Evolutionary conservation across 2,329 filamentous ascomycete genomes (phyloP).

Genomic region (Aspergillus chevalieri): DNA sequence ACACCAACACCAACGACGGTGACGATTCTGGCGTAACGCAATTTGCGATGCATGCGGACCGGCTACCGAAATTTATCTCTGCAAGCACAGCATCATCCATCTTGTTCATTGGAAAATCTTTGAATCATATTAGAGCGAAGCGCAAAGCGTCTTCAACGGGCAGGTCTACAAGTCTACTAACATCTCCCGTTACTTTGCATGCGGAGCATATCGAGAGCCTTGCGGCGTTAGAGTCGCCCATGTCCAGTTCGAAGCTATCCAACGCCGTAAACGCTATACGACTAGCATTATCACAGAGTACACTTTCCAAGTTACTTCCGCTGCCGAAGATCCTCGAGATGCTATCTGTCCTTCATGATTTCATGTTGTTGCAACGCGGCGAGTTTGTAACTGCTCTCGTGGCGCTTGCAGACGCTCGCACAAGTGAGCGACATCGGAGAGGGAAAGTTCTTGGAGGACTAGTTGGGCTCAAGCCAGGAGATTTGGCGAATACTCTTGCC

Average conservation of each 20-base stretch:
- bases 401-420: slow-evolving; percentile 73
- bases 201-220: slow-evolving; percentile 50
- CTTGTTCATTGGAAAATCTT: slow-evolving; percentile 80
- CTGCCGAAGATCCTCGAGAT: slow-evolving; percentile 69
- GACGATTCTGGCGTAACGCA: slow-evolving; percentile 43
- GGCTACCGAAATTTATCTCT: slow-evolving; percentile 76
- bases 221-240: slow-evolving; percentile 63
- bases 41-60: slow-evolving; percentile 52
- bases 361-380: slow-evolving; percentile 78
- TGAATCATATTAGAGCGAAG: slow-evolving; percentile 69
- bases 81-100: slow-evolving; percentile 70
- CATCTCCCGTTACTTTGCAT: slow-evolving; percentile 56
- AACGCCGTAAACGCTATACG: slow-evolving; percentile 70
- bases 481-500: slow-evolving; percentile 69
- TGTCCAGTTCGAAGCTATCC: slow-evolving; percentile 65
- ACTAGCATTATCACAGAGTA: slow-evolving; percentile 73
- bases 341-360: slow-evolving; percentile 71
- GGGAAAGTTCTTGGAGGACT: slow-evolving; percentile 49
- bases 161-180: slow-evolving; percentile 28
- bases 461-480: slow-evolving; percentile 71
- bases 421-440: slow-evolving; percentile 66
- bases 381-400: slow-evolving; percentile 88
- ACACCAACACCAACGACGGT: slow-evolving; percentile 29
- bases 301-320: slow-evolving; percentile 75
- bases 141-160: slow-evolving; percentile 29